phyloP scores from a whole-genome alignment of 1,284 basidiomycete genomes.

The Cutaneotrichosporon arboriforme region DNA sequence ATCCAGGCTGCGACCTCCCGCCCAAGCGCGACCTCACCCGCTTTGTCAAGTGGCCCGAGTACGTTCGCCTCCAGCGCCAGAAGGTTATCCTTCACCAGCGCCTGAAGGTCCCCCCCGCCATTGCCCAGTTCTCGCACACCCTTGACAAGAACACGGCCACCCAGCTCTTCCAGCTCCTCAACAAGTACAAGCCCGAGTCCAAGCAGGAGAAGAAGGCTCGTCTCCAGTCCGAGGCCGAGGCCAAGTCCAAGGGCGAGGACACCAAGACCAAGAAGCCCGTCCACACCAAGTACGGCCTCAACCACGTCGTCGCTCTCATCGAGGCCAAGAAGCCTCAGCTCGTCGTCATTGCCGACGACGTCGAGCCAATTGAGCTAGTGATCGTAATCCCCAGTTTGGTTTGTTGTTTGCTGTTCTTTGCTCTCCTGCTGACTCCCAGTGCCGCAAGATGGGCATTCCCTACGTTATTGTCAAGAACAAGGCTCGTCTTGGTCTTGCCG shows the following conservation, averaged over 20 bases:
- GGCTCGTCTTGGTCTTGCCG: slow-evolving; percentile 72
- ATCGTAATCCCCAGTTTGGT: slow-evolving; percentile 90
- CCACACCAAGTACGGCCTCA: slow-evolving; percentile 94
- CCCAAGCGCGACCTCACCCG: slow-evolving; percentile 87
- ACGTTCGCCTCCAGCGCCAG: slow-evolving; percentile 95
- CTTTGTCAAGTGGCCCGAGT: slow-evolving; percentile 99
- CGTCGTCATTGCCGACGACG: slow-evolving; percentile 95
- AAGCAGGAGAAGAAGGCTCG: slow-evolving; percentile 98
- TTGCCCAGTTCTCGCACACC: slow-evolving; percentile 96
- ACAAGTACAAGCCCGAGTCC: slow-evolving; percentile 69
- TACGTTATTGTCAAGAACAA: slow-evolving; percentile 98
- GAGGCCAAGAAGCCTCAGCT: slow-evolving; percentile 97
- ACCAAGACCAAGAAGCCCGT: slow-evolving; percentile 85
- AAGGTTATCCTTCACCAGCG: slow-evolving; percentile 98
- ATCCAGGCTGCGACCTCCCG: slow-evolving; percentile 84
- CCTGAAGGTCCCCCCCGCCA: slow-evolving; percentile 96
- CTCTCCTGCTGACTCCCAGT: slow-evolving; percentile 40
- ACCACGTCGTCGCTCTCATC: slow-evolving; percentile 91
- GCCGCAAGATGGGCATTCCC: slow-evolving; percentile 96
- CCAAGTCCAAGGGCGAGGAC: slow-evolving; percentile 54
- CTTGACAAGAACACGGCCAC: slow-evolving; percentile 99
- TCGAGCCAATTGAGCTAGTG: slow-evolving; percentile 97
- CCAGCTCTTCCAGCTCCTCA: slow-evolving; percentile 94
- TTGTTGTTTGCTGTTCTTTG: slow-evolving; percentile 60
- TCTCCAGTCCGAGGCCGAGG: slow-evolving; percentile 71